A percentile compares a stretch with the other conserved stretches of the same genome.
These are phyloP conservation scores for Euclidium syriacum DNA, from an alignment of 345 rosid species.

Conservation along the genomic window DNA sequence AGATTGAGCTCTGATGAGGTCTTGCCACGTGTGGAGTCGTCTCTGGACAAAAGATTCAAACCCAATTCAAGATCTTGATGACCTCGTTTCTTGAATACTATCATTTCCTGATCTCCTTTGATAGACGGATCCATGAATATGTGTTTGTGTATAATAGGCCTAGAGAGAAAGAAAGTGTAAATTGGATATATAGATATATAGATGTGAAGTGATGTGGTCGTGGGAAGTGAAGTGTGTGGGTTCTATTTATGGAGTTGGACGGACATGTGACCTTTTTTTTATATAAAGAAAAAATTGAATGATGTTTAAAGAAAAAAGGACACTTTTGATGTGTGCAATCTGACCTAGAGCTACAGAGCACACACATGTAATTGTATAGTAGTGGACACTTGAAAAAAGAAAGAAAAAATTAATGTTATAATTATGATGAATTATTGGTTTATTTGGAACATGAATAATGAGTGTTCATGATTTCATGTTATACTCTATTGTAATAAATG, in stretches of 20 bases:
- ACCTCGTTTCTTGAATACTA: constrained; percentile 5
- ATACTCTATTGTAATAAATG: constrained; percentile 16
- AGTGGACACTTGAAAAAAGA: constrained; percentile 21
- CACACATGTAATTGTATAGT: constrained; percentile 29
- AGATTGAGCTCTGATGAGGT: constrained; percentile 43
- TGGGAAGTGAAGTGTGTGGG: constrained; percentile 28
- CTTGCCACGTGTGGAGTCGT: constrained; percentile 32
- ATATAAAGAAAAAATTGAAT: background rate
- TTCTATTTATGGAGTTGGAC: constrained; percentile 26
- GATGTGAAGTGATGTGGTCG: constrained; percentile 26
- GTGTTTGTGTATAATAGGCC: background rate
- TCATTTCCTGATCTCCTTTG: constrained; percentile 17
- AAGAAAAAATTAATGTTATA: background rate
- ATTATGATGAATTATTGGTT: constrained; percentile 17
- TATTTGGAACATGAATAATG: constrained; percentile 13
- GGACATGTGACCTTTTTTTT: constrained; percentile 26
- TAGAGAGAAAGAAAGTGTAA: constrained; percentile 16
- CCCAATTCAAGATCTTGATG: constrained; percentile 46
- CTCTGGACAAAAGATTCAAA: constrained; percentile 54
- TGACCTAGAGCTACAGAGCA: constrained; percentile 34
- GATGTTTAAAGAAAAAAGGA: constrained; percentile 25
- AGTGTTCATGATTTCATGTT: constrained; percentile 31
- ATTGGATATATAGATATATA: constrained; percentile 8
- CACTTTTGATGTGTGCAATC: constrained; percentile 33
- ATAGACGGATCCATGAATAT: constrained; percentile 12